Evolutionary conservation across 2,329 filamentous ascomycete species (phyloP).

Genomic region (Trichophyton benhamiae): DNA sequence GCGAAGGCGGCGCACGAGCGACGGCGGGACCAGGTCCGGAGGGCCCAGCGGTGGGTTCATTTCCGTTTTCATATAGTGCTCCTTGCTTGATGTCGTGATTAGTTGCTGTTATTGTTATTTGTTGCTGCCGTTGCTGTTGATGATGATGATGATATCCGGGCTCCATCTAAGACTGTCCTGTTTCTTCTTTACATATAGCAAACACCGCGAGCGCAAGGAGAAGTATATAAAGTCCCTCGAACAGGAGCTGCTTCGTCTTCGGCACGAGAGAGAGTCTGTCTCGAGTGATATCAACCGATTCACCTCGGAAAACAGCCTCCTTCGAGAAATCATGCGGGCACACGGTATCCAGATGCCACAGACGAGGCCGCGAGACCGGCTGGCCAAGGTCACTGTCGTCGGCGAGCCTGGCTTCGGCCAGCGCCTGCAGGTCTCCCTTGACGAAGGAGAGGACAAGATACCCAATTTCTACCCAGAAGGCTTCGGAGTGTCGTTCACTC

Average conservation of each 20-base stretch:
- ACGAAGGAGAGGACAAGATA: neutral
- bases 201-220: slow-evolving; percentile 23
- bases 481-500: slow-evolving; percentile 4
- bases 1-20: slow-evolving; percentile 15
- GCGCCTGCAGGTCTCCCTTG: slow-evolving; percentile 12
- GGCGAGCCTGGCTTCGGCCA: slow-evolving; percentile 13
- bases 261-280: slow-evolving; percentile 16
- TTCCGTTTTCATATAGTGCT: neutral
- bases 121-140: too few species aligned
- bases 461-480: slow-evolving; percentile 10
- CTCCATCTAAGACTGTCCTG: neutral
- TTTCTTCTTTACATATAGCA: slow-evolving; percentile 13
- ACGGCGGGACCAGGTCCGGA: slow-evolving; percentile 20
- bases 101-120: neutral
- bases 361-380: neutral
- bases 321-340: slow-evolving; percentile 15
- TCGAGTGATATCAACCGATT: slow-evolving; percentile 11
- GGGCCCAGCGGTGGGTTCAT: slow-evolving; percentile 19
- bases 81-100: neutral
- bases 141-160: neutral
- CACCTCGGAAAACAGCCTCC: slow-evolving; percentile 14
- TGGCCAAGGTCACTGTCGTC: slow-evolving; percentile 12
- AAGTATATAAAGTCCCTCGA: slow-evolving; percentile 22
- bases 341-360: slow-evolving; percentile 14
- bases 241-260: slow-evolving; percentile 18